phyloP scores from a whole-genome alignment of 139 green algal genomes.

The Chlorella sorokiniana region DNA sequence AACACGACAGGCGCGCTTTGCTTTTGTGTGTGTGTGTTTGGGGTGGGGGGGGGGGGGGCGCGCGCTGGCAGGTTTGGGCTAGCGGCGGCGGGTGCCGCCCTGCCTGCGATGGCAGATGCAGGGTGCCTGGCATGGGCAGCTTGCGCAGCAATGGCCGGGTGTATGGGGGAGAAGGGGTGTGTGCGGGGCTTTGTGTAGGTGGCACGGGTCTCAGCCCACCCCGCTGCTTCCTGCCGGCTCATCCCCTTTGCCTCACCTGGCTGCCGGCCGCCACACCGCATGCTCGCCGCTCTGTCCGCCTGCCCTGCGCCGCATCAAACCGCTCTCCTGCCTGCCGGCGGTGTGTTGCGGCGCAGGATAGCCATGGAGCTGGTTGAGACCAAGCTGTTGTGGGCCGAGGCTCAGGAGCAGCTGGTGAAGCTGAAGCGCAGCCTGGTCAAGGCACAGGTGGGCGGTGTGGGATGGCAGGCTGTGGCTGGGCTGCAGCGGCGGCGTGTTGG shows the following conservation, averaged over 20 bases:
- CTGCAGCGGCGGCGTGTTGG: neutral
- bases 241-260: too few relatives aligned
- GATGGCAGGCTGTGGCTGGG: neutral
- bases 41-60: neutral
- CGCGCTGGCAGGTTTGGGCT: neutral
- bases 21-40: neutral
- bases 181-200: too few relatives aligned
- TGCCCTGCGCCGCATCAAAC: too few relatives aligned
- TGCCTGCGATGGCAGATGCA: too few relatives aligned
- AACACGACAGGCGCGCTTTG: conserved; percentile 42
- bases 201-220: too few relatives aligned
- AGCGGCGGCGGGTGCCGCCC: too few relatives aligned
- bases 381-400: conserved; percentile 48
- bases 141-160: too few relatives aligned
- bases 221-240: too few relatives aligned
- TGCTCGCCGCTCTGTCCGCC: neutral
- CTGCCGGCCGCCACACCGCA: neutral
- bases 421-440: conserved; percentile 44
- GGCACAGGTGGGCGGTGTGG: conserved; percentile 32
- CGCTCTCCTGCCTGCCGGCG: too few relatives aligned
- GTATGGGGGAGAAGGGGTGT: too few relatives aligned
- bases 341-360: too few relatives aligned
- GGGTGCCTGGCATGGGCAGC: too few relatives aligned
- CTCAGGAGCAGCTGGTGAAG: conserved; percentile 47
- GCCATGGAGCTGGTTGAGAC: conserved; percentile 44